phyloP scores from a whole-genome alignment of 148 eudicot genomes.

The Amaranthus cruentus region DNA sequence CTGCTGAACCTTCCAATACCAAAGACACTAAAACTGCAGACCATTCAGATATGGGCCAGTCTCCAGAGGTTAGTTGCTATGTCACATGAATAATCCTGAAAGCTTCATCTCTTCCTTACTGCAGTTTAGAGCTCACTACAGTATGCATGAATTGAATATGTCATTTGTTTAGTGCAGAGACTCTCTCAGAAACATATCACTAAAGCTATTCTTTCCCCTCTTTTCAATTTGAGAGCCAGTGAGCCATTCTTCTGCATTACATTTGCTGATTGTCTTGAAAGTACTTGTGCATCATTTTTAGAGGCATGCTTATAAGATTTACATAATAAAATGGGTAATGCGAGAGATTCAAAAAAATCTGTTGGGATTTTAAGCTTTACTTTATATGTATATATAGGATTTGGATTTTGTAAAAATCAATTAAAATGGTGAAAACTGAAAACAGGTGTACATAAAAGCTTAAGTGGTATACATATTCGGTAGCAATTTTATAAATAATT shows the following conservation, averaged over 20 bases:
- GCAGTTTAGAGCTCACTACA: background rate
- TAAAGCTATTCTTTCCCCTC: background rate
- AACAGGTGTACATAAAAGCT: too few species aligned
- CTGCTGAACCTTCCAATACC: slow-evolving; percentile 30
- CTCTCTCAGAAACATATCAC: background rate
- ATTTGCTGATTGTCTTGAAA: background rate
- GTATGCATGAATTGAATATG: background rate
- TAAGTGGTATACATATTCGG: too few species aligned
- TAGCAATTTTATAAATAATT: too few species aligned
- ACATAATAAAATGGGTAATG: too few species aligned
- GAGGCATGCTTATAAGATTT: background rate
- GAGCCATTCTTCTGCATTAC: background rate
- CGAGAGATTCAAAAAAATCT: too few species aligned
- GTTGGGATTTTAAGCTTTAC: too few species aligned
- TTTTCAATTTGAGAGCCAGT: background rate
- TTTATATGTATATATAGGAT: too few species aligned
- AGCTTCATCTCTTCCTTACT: background rate
- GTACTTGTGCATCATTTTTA: background rate
- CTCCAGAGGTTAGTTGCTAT: slow-evolving; percentile 38
- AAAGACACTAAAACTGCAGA: slow-evolving; percentile 29
- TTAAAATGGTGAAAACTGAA: too few species aligned
- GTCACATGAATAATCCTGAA: background rate
- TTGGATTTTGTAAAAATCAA: too few species aligned
- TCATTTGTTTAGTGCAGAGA: background rate
- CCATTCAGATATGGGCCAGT: slow-evolving; percentile 28